Conservation (phyloP, 192 early-diverging fungal genomes). For the Podila minutissima region DNA sequence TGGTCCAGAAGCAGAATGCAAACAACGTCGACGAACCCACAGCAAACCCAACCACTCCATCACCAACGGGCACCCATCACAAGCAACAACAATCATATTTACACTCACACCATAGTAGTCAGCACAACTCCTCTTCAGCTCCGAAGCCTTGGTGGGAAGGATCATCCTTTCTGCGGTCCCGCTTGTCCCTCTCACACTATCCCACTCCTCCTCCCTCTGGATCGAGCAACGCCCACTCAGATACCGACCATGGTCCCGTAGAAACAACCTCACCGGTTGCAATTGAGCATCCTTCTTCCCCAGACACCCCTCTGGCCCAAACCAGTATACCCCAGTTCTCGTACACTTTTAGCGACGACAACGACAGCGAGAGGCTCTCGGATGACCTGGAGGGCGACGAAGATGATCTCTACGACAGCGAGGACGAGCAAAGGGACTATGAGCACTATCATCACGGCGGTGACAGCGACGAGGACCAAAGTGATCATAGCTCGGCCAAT, state of each 20-base stretch:
- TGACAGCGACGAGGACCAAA: background rate
- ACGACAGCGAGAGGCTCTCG: background rate
- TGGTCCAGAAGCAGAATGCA: slow-evolving; percentile 10
- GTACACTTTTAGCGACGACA: slow-evolving; percentile 30
- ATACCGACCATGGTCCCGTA: background rate
- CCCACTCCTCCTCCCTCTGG: background rate
- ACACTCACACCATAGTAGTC: background rate
- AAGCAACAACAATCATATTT: background rate
- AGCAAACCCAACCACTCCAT: background rate
- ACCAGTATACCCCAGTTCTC: slow-evolving; percentile 33
- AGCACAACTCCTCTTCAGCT: background rate
- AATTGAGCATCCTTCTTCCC: background rate
- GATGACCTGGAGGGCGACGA: background rate
- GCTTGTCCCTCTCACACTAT: slow-evolving; percentile 10
- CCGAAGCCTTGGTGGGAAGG: slow-evolving; percentile 51
- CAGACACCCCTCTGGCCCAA: slow-evolving; percentile 1
- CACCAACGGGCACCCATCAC: background rate
- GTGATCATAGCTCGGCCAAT: background rate
- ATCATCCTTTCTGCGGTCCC: slow-evolving; percentile 20
- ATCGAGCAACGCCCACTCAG: background rate
- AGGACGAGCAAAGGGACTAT: slow-evolving; percentile 20
- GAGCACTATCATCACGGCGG: slow-evolving; percentile 3
- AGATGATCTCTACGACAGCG: slow-evolving; percentile 13
- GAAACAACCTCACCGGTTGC: background rate
- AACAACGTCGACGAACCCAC: slow-evolving; percentile 2